These are phyloP conservation scores for Carallia pectinifolia DNA, from an alignment of 345 rosid genomes.

Conservation along the genomic window DNA sequence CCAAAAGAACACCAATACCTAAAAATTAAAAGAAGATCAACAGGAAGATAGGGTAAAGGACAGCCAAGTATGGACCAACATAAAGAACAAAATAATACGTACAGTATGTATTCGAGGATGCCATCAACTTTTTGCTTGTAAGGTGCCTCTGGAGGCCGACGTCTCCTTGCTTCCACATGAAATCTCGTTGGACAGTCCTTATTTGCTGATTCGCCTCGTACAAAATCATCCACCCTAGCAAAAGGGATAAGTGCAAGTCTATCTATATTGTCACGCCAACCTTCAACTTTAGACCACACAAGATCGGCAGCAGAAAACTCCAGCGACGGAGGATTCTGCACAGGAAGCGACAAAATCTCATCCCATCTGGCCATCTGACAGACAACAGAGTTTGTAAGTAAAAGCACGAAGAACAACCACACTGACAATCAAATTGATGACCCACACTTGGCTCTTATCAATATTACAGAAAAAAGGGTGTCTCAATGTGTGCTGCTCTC, in stretches of 20 bases:
- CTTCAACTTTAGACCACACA: conserved; percentile 96
- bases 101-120: conserved; percentile 91
- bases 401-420: neutral
- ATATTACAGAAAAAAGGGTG: no score
- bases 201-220: conserved; percentile 79
- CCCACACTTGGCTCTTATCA: no score
- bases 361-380: conserved; percentile 98
- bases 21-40: conserved; percentile 23
- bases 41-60: neutral
- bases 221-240: conserved; percentile 91
- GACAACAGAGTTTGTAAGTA: conserved; percentile 1
- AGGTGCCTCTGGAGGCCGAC: conserved; percentile 45
- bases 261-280: conserved; percentile 89
- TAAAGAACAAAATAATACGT: conserved; percentile 37
- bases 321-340: conserved; percentile 73
- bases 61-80: conserved; percentile 3
- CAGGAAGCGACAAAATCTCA: conserved; percentile 82
- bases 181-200: conserved; percentile 89
- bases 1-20: conserved; percentile 99
- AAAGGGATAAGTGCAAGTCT: conserved; percentile 87
- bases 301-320: conserved; percentile 77
- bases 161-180: conserved; percentile 92
- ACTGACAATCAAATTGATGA: no score
- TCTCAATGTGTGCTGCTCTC: no score
- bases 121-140: conserved; percentile 94